phyloP scores from a whole-genome alignment of 164 flowering plant genomes.

The Platanus orientalis region DNA sequence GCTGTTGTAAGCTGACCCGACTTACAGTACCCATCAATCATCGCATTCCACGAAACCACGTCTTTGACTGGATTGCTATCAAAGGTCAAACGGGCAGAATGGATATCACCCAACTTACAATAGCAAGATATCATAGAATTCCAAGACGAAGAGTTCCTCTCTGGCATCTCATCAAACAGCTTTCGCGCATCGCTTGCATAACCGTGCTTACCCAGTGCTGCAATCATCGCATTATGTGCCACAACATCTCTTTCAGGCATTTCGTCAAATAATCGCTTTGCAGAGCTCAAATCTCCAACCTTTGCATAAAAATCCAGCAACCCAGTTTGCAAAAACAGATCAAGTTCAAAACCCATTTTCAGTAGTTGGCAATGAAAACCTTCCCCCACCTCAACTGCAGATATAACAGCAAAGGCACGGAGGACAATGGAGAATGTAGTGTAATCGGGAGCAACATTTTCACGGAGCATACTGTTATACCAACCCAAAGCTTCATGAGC shows the following conservation, averaged over 20 bases:
- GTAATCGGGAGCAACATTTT: constrained; percentile 18
- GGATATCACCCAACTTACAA: constrained; percentile 28
- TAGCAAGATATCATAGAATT: constrained; percentile 38
- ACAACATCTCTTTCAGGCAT: constrained; percentile 42
- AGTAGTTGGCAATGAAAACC: constrained; percentile 27
- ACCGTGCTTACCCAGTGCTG: constrained; percentile 25
- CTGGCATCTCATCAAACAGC: constrained; percentile 35
- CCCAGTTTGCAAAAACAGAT: constrained; percentile 36
- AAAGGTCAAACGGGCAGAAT: constrained; percentile 28
- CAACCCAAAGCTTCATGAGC: constrained; percentile 13
- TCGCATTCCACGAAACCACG: constrained; percentile 40
- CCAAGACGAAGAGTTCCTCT: constrained; percentile 28
- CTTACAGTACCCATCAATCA: constrained; percentile 40
- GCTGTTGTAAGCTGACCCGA: constrained; percentile 20
- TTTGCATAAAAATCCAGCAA: constrained; percentile 41
- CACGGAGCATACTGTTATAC: constrained; percentile 22
- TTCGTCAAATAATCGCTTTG: constrained; percentile 30
- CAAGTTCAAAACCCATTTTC: constrained; percentile 31
- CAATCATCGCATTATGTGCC: constrained; percentile 36
- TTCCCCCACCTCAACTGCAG: constrained; percentile 20
- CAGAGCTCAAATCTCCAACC: constrained; percentile 30
- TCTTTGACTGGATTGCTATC: constrained; percentile 31
- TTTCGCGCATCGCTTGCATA: constrained; percentile 19
- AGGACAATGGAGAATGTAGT: constrained; percentile 22
- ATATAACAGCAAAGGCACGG: constrained; percentile 19